Evolutionary conservation across 176 grass and related monocot genomes (phyloP).

Genomic region (Oryza meridionalis): DNA sequence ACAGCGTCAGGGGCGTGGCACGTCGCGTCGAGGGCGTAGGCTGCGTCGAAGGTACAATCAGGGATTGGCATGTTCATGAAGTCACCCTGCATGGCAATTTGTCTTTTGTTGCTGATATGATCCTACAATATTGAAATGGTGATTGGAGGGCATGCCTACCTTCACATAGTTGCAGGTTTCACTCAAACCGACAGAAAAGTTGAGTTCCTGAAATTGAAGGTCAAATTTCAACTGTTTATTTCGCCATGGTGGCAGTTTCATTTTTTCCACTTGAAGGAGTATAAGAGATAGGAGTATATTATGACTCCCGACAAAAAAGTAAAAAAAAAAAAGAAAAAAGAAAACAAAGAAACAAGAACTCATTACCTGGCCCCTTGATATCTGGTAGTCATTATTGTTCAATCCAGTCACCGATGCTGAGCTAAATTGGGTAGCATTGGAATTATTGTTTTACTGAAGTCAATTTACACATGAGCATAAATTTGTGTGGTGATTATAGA

Average conservation of each 20-base stretch:
- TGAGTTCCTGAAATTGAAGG: conserved; percentile 47
- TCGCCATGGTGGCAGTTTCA: not conserved
- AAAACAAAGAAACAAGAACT: too few species aligned
- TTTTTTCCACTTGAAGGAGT: too few species aligned
- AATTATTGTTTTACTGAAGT: not conserved
- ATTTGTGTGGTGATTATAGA: not conserved
- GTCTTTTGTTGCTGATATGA: too few species aligned
- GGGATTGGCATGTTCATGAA: conserved; percentile 66
- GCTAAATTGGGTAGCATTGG: conserved; percentile 36
- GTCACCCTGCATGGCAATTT: conserved; percentile 7
- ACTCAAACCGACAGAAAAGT: conserved; percentile 48
- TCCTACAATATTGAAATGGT: too few species aligned
- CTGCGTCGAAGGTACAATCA: conserved; percentile 51
- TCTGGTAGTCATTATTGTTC: conserved; percentile 83
- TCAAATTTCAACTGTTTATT: not conserved
- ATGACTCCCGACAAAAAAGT: too few species aligned
- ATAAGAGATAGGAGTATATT: too few species aligned
- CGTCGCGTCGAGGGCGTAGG: conserved; percentile 68
- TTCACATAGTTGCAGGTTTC: conserved; percentile 54
- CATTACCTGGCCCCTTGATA: conserved; percentile 63
- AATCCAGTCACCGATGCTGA: conserved; percentile 58
- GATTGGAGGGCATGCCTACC: too few species aligned
- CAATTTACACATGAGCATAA: not conserved
- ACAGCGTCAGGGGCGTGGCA: conserved; percentile 70
- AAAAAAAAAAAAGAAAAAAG: too few species aligned